phyloP scores from a whole-genome alignment of 805 yeast genomes.

The Yarrowia keelungensis region DNA sequence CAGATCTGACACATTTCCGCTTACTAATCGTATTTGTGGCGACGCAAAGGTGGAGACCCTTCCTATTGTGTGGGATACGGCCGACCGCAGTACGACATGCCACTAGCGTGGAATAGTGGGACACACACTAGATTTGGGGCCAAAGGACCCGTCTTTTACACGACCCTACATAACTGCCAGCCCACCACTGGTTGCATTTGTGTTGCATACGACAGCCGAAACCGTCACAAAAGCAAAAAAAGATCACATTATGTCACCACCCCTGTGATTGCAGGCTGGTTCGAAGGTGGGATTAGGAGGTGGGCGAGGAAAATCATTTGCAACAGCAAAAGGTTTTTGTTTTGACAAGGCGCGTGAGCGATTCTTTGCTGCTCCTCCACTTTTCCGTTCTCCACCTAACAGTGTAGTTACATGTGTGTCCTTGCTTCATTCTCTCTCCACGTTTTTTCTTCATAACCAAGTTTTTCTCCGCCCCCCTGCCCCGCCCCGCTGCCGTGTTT shows the following conservation, averaged over 20 bases:
- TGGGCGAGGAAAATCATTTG: background rate
- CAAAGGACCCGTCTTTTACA: slow-evolving; percentile 14
- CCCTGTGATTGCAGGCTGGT: slow-evolving; percentile 13
- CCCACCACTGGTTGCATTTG: slow-evolving; percentile 31
- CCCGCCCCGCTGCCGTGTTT: slow-evolving; percentile 8
- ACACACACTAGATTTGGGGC: background rate
- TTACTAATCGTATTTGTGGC: background rate
- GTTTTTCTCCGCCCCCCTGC: too few relatives aligned
- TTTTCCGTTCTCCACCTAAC: slow-evolving; percentile 2
- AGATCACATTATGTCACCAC: slow-evolving; percentile 8
- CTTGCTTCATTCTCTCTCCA: background rate
- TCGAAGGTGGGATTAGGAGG: background rate
- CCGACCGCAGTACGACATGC: background rate
- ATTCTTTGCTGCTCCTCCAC: background rate
- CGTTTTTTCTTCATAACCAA: background rate
- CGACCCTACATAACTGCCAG: slow-evolving; percentile 27
- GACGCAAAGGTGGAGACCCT: background rate
- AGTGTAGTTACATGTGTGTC: background rate
- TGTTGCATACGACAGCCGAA: slow-evolving; percentile 32
- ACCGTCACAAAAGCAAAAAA: slow-evolving; percentile 29
- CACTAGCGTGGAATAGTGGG: background rate
- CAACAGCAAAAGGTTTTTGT: background rate
- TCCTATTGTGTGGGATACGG: background rate
- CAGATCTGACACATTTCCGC: background rate
- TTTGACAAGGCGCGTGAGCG: background rate